Conservation (phyloP, 2,329 filamentous ascomycete genomes). For the Pestalotiopsis sp. region DNA sequence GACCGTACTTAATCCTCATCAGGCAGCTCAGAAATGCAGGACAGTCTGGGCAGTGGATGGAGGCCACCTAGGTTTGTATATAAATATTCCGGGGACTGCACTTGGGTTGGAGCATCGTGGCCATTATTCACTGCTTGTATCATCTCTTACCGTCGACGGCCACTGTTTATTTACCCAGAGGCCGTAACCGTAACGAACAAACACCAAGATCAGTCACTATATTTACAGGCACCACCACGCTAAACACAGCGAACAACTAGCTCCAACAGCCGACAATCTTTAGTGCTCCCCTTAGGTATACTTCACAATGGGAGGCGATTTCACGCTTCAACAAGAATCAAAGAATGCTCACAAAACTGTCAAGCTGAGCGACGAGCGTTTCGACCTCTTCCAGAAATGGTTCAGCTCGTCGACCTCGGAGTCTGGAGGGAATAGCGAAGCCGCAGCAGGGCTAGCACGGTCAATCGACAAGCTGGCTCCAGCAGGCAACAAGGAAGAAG, state of each 20-base stretch:
- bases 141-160: too few species aligned
- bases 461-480: constrained; percentile 17
- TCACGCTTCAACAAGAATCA: background rate
- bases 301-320: background rate
- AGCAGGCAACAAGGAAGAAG: constrained; percentile 7
- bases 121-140: too few species aligned
- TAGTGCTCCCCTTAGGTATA: background rate
- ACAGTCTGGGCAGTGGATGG: background rate
- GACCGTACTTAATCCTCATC: background rate
- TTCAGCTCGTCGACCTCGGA: constrained; percentile 15
- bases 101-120: background rate
- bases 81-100: background rate
- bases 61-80: background rate
- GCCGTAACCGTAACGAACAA: too few species aligned
- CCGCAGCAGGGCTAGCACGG: constrained; percentile 10
- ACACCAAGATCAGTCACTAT: too few species aligned
- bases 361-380: constrained; percentile 13
- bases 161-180: too few species aligned
- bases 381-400: constrained; percentile 24
- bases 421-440: constrained; percentile 11
- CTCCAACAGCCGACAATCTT: background rate
- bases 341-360: background rate
- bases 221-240: too few species aligned
- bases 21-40: constrained; percentile 5
- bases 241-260: background rate